Conservation (phyloP, 768 basidiomycete species). For the Clavulina sp. region DNA sequence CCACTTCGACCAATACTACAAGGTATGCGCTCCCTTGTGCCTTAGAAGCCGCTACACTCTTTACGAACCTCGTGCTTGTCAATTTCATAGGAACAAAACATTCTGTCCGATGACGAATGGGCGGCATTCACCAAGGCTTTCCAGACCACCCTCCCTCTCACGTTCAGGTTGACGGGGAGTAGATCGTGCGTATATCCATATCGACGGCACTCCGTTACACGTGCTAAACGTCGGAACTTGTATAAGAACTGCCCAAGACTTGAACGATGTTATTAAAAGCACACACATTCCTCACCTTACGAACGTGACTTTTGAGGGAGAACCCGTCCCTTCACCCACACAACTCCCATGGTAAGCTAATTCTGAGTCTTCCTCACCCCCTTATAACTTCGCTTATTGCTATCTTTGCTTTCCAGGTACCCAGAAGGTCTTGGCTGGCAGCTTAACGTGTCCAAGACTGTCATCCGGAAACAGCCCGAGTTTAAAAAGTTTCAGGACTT, state of each 20-base stretch:
- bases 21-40: constrained; percentile 14
- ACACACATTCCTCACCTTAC: constrained; percentile 63
- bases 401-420: constrained; percentile 41
- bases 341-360: constrained; percentile 80
- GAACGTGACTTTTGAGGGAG: constrained; percentile 58
- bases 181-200: constrained; percentile 39
- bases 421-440: constrained; percentile 94
- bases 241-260: constrained; percentile 51
- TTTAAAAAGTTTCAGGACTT: constrained; percentile 82
- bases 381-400: neutral
- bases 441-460: constrained; percentile 77
- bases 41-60: neutral
- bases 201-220: neutral
- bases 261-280: constrained; percentile 63
- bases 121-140: constrained; percentile 45
- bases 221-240: too few relatives aligned
- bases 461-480: constrained; percentile 69
- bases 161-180: constrained; percentile 82
- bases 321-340: constrained; percentile 56
- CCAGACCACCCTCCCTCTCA: constrained; percentile 67
- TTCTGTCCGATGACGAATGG: constrained; percentile 67
- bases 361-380: neutral
- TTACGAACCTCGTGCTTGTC: neutral
- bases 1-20: constrained; percentile 28
- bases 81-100: constrained; percentile 35